Base-by-base conservation (phyloP, 2,329 filamentous ascomycete species). In the Colletotrichum shisoi region DNA sequence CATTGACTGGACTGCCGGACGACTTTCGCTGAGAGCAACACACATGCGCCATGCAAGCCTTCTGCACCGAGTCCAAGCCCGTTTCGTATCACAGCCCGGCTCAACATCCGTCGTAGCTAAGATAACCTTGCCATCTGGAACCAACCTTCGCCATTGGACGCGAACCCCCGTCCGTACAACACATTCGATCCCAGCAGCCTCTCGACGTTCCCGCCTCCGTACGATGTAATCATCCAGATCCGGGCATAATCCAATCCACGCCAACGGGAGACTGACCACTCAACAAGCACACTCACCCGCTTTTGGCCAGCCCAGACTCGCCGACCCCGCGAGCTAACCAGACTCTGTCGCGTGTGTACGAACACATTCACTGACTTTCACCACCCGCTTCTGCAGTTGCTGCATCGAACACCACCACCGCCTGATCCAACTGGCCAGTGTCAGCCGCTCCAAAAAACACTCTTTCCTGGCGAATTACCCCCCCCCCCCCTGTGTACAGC, bases 21-120 rank as follows among this genome's bases (percentile, higher is more conserved):
- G 31, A 34, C 45, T 11, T 12, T 34, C 3, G 21, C 31, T 21
- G 27, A 12, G 24, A 44, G 40, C 17, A n/a, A 44, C 40, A n/a
- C 31, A 19, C 17, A 31, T 45, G 1, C 17, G 17, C 57, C 34
- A 56, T 46, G 46, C 42, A 51, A 51, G 31, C 53, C 27, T 27
- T 17, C 40, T 34, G 34, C 27, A 40, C 51, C 21, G 49, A 44
- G 34, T 37, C 51, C 58, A 62, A 53, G 57, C 59, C 63, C 37
- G 63, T 66, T 66, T 57, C 58, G 63, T 39, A 56, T 51, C 15
- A 51, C 58, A 34, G 31, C 31, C 49, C 57, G 48, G 49, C 40
- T 21, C 62, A 48, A 64, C 15, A 48, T 37, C 21, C 24, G 39
- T 62, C 37, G 8, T 34, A 27, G 37, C 24, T 34, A 15, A 31